Conservation (phyloP, 2,329 filamentous ascomycete species). For the Trichoderma breve region DNA sequence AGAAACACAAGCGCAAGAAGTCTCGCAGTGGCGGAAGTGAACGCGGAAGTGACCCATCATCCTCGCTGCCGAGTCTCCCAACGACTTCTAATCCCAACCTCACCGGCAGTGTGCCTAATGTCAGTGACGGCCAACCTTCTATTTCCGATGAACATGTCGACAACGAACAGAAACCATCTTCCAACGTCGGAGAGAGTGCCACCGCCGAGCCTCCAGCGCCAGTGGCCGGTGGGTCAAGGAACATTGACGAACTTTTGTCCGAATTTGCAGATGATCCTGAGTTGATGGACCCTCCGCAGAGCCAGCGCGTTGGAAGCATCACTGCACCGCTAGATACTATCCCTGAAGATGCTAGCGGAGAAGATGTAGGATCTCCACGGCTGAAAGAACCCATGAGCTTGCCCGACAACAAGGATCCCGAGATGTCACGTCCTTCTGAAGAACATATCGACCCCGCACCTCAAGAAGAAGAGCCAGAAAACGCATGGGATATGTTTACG, state of each 20-base stretch:
- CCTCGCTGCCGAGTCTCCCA: background rate
- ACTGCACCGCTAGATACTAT: background rate
- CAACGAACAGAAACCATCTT: background rate
- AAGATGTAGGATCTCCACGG: background rate
- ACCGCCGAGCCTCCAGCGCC: background rate
- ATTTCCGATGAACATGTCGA: background rate
- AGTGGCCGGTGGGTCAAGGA: background rate
- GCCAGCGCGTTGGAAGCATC: background rate
- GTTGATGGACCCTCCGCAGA: background rate
- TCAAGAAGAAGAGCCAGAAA: constrained; percentile 15
- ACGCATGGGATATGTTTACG: constrained; percentile 15
- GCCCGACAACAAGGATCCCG: background rate
- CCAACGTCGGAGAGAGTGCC: background rate
- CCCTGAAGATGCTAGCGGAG: background rate
- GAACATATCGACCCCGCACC: background rate
- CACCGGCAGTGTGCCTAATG: background rate
- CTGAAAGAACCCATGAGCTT: background rate
- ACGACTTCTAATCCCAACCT: background rate
- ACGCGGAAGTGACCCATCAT: constrained; percentile 8
- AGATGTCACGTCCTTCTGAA: background rate
- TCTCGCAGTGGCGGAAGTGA: background rate
- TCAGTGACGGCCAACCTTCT: background rate
- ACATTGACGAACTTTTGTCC: background rate
- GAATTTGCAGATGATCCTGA: background rate
- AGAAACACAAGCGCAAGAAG: constrained; percentile 36